These are phyloP conservation scores for Solanum tarapatanum DNA, from an alignment of 257 asterid genomes.

Conservation along the genomic window DNA sequence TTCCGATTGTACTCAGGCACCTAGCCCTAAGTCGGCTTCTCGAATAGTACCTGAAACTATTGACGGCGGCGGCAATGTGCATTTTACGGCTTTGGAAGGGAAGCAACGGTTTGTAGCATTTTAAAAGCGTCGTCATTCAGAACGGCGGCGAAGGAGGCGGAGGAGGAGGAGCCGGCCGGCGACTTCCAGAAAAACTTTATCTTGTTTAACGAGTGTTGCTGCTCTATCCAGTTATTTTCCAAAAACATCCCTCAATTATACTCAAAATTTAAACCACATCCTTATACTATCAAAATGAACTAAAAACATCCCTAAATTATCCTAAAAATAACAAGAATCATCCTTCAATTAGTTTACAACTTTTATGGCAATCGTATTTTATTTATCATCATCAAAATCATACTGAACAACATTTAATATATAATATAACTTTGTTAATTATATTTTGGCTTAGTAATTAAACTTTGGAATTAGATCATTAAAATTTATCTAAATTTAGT, in stretches of 20 bases:
- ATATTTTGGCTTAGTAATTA: neutral
- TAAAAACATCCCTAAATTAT: neutral
- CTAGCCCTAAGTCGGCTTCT: constrained; percentile 16
- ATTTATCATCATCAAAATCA: neutral
- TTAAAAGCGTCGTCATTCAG: constrained; percentile 23
- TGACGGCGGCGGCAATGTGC: neutral
- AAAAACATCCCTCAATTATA: neutral
- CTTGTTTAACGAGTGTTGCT: neutral
- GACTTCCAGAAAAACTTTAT: neutral
- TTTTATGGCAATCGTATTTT: no score
- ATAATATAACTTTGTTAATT: neutral
- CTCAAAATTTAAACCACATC: neutral
- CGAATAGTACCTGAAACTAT: neutral
- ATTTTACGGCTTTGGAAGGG: neutral
- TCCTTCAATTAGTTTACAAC: neutral
- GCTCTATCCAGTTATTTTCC: neutral
- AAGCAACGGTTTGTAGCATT: constrained; percentile 34
- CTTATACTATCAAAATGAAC: neutral
- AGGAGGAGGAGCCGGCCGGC: neutral
- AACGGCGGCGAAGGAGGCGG: neutral
- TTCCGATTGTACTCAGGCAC: constrained; percentile 12
- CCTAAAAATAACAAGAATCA: neutral
- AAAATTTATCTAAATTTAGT: no score
- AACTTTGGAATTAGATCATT: neutral
- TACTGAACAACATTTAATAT: no score